Base-by-base conservation (phyloP, 192 early-diverging fungal genomes). In the Oehlia diaphana region DNA sequence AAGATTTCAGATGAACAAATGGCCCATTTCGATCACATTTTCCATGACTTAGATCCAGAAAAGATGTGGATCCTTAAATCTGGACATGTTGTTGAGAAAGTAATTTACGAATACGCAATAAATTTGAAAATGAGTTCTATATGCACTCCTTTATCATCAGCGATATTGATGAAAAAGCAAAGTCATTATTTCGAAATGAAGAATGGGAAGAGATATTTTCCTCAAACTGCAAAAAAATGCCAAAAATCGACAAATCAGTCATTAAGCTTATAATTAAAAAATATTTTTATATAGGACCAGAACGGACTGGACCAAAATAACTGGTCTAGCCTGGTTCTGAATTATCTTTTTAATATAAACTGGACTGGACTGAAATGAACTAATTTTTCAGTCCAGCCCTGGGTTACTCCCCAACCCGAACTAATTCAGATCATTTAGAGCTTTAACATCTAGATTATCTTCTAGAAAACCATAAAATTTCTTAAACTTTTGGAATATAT, bases 51-150 rank as follows among this genome's bases (percentile, higher is more conserved):
- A 2, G n/a, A 77, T 10, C 39, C 63, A 4, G 2, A 42, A 35
- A 64, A 77, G 9, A 77, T 77, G 64, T 77, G 42, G 63, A 50
- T 5, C 42, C 35, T 77, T n/a, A 77, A 77, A 2, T 67, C 39
- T 53, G 26, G 76, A 35, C 23, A 13, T 6, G 33, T 67, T 50
- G 44, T 77, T 1, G 76, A 77, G 19, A 67, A 77, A 33, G 8
- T 77, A 10, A 77, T 77, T 37, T 77, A 77, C 2, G 19, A 63
- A 75, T 35, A 63, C 19, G 61, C 19, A 61, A 8, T 26, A 77
- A 50, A 1, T 0, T 21, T 77, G 39, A 12, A 42, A 64, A 77
- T n/a, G 42, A 77, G 42, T 77, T 42, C 2, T 77, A 12, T 26
- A 9, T 77, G 19, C 76, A 77, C 44, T 77, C 61, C 5, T 76